Evolutionary conservation across 1,284 basidiomycete genomes (phyloP).

Genomic region (Irpex lacteus): DNA sequence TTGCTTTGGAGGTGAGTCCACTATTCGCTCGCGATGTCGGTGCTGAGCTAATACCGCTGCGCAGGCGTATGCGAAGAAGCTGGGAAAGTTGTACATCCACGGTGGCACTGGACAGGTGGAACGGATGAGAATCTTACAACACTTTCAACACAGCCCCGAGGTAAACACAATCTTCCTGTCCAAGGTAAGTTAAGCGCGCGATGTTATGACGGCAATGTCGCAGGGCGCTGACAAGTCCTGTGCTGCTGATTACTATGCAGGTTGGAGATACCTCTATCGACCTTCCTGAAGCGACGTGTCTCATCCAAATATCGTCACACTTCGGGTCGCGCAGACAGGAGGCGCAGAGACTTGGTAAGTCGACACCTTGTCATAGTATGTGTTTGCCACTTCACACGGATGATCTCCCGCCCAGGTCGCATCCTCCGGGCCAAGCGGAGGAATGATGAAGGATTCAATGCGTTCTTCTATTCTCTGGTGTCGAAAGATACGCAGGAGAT

Average conservation of each 20-base stretch:
- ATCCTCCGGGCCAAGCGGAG: slow-evolving; percentile 96
- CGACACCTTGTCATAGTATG: background rate
- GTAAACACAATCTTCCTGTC: slow-evolving; percentile 99
- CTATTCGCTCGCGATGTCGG: background rate
- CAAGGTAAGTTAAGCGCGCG: slow-evolving; percentile 74
- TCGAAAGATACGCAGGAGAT: slow-evolving; percentile 99
- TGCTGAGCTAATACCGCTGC: slow-evolving; percentile 1
- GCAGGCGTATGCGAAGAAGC: slow-evolving; percentile 92
- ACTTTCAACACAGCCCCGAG: slow-evolving; percentile 94
- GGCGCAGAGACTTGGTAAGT: slow-evolving; percentile 88
- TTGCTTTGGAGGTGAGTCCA: slow-evolving; percentile 81
- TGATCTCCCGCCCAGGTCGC: slow-evolving; percentile 53
- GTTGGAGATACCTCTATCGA: slow-evolving; percentile 99
- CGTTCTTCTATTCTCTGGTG: slow-evolving; percentile 99
- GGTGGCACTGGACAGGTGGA: slow-evolving; percentile 96
- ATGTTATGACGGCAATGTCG: background rate
- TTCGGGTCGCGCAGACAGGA: slow-evolving; percentile 98
- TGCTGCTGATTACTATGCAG: slow-evolving; percentile 34
- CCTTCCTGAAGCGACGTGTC: slow-evolving; percentile 96
- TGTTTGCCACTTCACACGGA: background rate
- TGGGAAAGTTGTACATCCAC: slow-evolving; percentile 95
- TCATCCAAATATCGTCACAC: slow-evolving; percentile 99
- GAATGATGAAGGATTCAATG: slow-evolving; percentile 99
- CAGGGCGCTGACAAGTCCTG: background rate
- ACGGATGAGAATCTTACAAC: slow-evolving; percentile 91